Conservation (phyloP, 2,329 filamentous ascomycete genomes). For the Beauveria asiatica region DNA sequence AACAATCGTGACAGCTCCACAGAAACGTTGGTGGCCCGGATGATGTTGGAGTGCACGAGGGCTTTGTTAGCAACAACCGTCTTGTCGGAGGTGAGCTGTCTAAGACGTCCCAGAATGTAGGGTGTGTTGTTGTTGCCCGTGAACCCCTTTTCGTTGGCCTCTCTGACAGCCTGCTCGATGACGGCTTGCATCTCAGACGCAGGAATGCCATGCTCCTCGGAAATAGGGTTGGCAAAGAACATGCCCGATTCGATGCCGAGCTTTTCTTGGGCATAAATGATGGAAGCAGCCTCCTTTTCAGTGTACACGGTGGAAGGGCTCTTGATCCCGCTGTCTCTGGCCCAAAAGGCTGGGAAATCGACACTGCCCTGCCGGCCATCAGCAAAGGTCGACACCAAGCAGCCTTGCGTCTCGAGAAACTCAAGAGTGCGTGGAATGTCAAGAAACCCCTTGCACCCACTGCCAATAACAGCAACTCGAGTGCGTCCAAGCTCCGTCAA, state of each 20-base stretch:
- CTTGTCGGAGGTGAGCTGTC: constrained; percentile 63
- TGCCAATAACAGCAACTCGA: constrained; percentile 77
- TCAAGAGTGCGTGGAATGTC: constrained; percentile 88
- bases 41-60: constrained; percentile 45
- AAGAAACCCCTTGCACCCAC: constrained; percentile 92
- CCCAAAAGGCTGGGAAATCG: constrained; percentile 91
- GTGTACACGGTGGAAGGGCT: constrained; percentile 69
- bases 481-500: constrained; percentile 88
- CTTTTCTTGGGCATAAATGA: constrained; percentile 69
- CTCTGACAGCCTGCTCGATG: constrained; percentile 58
- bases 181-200: constrained; percentile 60
- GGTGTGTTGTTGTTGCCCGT: constrained; percentile 75
- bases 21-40: constrained; percentile 45
- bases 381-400: constrained; percentile 80
- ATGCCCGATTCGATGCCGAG: constrained; percentile 70
- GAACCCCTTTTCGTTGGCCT: constrained; percentile 56
- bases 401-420: constrained; percentile 62
- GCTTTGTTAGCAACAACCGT: constrained; percentile 68
- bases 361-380: constrained; percentile 65
- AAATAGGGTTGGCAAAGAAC: constrained; percentile 83
- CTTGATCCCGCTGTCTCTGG: constrained; percentile 71
- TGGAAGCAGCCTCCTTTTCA: constrained; percentile 78
- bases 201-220: constrained; percentile 59
- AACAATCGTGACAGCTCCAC: constrained; percentile 42
- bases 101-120: constrained; percentile 70